Evolutionary conservation across 2,329 filamentous ascomycete species (phyloP).

Genomic region (Emergomyces pasteurianus): DNA sequence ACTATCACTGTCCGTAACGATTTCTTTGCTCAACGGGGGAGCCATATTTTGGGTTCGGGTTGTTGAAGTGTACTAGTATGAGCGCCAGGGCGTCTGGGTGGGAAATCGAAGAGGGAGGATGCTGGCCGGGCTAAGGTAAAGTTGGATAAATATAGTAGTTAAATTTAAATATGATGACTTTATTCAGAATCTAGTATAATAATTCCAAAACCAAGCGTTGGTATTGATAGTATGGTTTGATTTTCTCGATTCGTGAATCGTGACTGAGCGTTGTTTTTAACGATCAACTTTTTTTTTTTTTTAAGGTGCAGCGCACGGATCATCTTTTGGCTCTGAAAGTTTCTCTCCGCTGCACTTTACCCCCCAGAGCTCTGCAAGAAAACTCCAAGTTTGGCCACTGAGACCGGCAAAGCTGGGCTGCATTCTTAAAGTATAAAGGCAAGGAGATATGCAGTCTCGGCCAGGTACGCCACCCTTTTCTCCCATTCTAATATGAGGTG

Average conservation of each 20-base stretch:
- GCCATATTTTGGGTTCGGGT: conserved; percentile 13
- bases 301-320: too few species aligned
- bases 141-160: neutral
- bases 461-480: conserved; percentile 2
- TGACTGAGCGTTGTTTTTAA: too few species aligned
- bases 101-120: neutral
- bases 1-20: conserved; percentile 13
- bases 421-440: conserved; percentile 7
- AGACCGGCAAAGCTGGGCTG: neutral
- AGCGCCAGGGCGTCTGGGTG: neutral
- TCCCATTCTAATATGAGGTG: neutral
- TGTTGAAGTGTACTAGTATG: neutral
- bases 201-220: neutral
- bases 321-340: too few species aligned
- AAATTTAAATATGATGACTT: neutral
- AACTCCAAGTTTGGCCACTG: neutral
- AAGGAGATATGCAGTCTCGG: conserved; percentile 4
- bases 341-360: neutral
- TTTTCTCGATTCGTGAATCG: neutral
- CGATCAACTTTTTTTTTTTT: conserved; percentile 5
- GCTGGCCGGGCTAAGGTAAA: neutral
- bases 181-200: neutral
- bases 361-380: neutral
- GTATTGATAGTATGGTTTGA: neutral
- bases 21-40: conserved; percentile 15